phyloP scores from a whole-genome alignment of 371 early-diverging fungal species.

The Dinochytrium kinnereticum region DNA sequence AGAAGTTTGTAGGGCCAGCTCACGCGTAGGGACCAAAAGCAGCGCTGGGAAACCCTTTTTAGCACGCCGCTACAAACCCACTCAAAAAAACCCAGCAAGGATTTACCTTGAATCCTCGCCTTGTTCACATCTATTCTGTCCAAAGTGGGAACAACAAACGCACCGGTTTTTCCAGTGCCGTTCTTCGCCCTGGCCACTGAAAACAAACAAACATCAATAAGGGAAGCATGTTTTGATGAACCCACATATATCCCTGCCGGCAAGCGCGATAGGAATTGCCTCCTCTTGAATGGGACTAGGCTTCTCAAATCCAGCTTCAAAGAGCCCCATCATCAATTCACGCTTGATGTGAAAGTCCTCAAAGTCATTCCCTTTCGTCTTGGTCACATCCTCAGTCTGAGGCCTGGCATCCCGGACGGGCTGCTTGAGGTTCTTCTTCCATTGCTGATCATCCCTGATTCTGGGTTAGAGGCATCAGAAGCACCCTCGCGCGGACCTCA shows the following conservation, averaged over 20 bases:
- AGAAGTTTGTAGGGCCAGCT: conserved; percentile 95
- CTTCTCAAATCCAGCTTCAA: conserved; percentile 97
- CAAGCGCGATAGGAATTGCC: conserved; percentile 95
- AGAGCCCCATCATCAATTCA: conserved; percentile 97
- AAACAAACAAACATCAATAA: conserved; percentile 9
- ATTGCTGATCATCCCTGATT: conserved; percentile 37
- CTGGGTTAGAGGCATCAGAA: not conserved
- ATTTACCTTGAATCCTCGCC: conserved; percentile 77
- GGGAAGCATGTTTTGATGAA: not conserved
- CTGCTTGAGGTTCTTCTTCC: conserved; percentile 56
- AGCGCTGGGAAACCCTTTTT: conserved; percentile 42
- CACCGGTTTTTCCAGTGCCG: conserved; percentile 99
- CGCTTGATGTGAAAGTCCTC: conserved; percentile 97
- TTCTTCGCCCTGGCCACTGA: conserved; percentile 93
- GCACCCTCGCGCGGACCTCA: conserved; percentile 1
- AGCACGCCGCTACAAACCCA: too few relatives aligned
- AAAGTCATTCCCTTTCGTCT: conserved; percentile 96
- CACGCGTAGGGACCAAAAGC: conserved; percentile 96
- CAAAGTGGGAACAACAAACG: conserved; percentile 94
- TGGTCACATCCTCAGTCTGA: conserved; percentile 95
- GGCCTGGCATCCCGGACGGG: conserved; percentile 87
- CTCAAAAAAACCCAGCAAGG: conserved; percentile 18
- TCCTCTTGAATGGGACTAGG: conserved; percentile 99
- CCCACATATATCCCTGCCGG: conserved; percentile 85
- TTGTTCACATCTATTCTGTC: conserved; percentile 89